Conservation (phyloP, 345 rosid species). For the Murraya koenigii region DNA sequence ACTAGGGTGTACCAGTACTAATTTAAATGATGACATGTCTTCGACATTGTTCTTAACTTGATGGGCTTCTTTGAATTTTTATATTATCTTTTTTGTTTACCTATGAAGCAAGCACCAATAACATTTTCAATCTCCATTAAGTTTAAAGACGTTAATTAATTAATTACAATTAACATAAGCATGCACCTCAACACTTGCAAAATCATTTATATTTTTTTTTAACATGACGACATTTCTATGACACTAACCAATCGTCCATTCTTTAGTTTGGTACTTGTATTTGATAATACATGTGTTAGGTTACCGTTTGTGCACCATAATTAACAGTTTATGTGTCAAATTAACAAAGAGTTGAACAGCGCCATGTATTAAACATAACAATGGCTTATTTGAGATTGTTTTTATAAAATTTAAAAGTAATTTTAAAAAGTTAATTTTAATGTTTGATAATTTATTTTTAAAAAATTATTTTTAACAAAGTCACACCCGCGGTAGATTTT, state of each 20-base stretch:
- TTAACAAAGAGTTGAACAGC: background rate
- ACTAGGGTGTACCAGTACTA: background rate
- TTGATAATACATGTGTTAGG: background rate
- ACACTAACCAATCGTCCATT: background rate
- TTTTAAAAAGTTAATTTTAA: no score
- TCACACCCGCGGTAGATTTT: no score
- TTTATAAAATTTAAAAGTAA: no score
- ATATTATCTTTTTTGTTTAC: background rate
- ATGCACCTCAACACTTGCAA: background rate
- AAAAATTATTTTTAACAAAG: no score
- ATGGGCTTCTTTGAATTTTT: background rate
- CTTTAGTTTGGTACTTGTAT: background rate
- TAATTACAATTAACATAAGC: background rate
- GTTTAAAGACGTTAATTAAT: no score
- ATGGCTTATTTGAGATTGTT: no score
- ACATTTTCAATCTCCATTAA: background rate
- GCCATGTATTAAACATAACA: background rate
- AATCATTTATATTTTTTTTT: background rate
- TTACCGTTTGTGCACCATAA: background rate
- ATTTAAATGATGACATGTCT: background rate
- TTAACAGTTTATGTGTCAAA: background rate
- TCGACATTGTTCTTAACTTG: background rate
- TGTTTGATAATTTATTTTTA: no score
- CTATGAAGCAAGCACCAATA: background rate
- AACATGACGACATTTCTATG: background rate